These are phyloP conservation scores for Gautieria morchelliformis DNA, from an alignment of 768 basidiomycete species.

Conservation along the genomic window DNA sequence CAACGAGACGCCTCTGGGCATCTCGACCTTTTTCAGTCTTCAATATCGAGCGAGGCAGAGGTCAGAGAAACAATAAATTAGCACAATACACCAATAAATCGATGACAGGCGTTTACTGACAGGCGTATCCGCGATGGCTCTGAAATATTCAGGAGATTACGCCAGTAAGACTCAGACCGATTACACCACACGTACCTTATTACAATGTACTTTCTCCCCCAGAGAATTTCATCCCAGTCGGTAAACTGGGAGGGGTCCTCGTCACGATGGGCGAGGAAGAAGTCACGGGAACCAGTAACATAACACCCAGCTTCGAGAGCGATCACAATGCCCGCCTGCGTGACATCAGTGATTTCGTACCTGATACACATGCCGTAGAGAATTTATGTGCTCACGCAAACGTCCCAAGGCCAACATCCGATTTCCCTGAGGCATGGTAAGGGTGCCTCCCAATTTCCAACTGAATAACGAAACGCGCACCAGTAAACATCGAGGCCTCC, in stretches of 20 bases:
- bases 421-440: conserved; percentile 50
- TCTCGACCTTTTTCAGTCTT: conserved; percentile 54
- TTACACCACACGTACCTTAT: conserved; percentile 23
- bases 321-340: conserved; percentile 78
- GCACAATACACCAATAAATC: not conserved
- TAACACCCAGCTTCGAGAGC: conserved; percentile 82
- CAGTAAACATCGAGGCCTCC: conserved; percentile 85
- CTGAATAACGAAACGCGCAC: conserved; percentile 29
- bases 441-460: conserved; percentile 2
- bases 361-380: not conserved
- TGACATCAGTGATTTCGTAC: not conserved
- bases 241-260: conserved; percentile 43
- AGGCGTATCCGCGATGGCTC: conserved; percentile 52
- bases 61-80: too few relatives aligned
- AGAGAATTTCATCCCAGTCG: conserved; percentile 31
- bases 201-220: conserved; percentile 77
- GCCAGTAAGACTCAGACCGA: not conserved
- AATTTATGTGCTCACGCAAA: conserved; percentile 41
- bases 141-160: conserved; percentile 8
- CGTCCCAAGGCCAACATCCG: conserved; percentile 82
- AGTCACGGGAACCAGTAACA: conserved; percentile 57
- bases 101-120: conserved; percentile 24
- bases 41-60: not conserved
- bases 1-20: conserved; percentile 70
- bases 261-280: conserved; percentile 21